These are phyloP conservation scores for Mercurialis annua DNA, from an alignment of 345 rosid species.

Conservation along the genomic window DNA sequence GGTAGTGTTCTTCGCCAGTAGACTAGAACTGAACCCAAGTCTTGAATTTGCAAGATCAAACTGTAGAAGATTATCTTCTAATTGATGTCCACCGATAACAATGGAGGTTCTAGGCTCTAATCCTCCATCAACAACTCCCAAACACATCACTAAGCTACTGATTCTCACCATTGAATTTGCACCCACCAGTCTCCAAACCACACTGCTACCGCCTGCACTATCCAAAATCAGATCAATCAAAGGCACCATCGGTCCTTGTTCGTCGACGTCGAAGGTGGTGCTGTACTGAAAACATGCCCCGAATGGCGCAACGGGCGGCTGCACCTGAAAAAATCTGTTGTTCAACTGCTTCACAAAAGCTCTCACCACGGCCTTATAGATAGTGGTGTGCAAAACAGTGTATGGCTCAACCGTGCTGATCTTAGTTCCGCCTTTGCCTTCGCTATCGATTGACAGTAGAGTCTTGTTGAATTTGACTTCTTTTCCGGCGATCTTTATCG, in stretches of 20 bases:
- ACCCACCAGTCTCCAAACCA: constrained; percentile 10
- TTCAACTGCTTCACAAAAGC: neutral
- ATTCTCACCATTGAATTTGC: constrained; percentile 9
- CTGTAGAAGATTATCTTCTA: constrained; percentile 26
- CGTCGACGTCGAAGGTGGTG: neutral
- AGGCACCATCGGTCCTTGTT: constrained; percentile 11
- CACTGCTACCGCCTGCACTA: neutral
- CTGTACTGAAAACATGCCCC: constrained; percentile 4
- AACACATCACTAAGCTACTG: neutral
- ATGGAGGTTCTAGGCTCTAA: constrained; percentile 14
- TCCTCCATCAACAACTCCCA: constrained; percentile 19
- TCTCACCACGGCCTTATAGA: constrained; percentile 2
- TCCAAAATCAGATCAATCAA: constrained; percentile 10
- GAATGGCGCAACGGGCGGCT: neutral
- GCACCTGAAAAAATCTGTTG: neutral
- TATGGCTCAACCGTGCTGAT: constrained; percentile 21
- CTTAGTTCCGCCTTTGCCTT: too few species aligned
- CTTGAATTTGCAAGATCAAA: constrained; percentile 24
- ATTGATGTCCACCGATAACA: constrained; percentile 22
- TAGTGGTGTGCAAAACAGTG: constrained; percentile 15
- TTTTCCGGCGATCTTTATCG: too few species aligned
- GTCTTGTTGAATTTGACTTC: too few species aligned
- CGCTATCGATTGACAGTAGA: too few species aligned
- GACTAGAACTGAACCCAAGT: constrained; percentile 19
- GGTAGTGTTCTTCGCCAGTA: neutral